Base-by-base conservation (phyloP, 768 basidiomycete species). In the Leccinum subtestaceum region DNA sequence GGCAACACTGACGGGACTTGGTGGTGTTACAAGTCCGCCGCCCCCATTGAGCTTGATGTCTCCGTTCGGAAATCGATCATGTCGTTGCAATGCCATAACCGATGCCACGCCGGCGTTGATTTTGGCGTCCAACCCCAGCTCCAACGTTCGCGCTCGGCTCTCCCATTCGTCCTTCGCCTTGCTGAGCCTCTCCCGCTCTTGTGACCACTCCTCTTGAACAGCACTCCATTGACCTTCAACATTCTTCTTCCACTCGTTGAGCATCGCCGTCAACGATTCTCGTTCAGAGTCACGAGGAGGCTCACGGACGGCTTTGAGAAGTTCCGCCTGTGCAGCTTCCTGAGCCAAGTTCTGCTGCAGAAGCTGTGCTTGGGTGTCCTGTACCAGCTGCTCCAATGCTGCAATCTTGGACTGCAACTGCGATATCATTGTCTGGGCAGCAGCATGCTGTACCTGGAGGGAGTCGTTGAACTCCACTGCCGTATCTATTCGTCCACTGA, bases 121-220 rank as follows among this genome's bases (percentile, higher is more conserved):
- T 48, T 80, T 73, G 60, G 74, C 77, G 43, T 80, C 81, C n/a
- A 88, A 62, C 4, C 82, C 79, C 13, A 76, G 72, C 63, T 87
- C 85, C n/a, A 86, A 75, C 9, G 72, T 71, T 12, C 79, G 76
- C 54, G 82, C 76, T 56, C 84, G 80, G 6, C 59, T 74, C 73
- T 95, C 95, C 88, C 90, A 95, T 64, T 95, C 91, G 45, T 90
- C 86, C 51, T 87, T 80, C 12, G 91, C 92, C 19, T 80, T 77
- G 43, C 80, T 78, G 11, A 97, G 78, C 19, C 91, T 79, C 60
- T 88, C 88, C 4, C 93, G 80, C 72, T 97, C 95, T 38, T 82
- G 78, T 2, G 80, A 80, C 93, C 93, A 97, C 56, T 90, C 89
- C 63, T 91, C 87, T 65, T 87, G 84, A 32, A 95, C 86, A 29